Evolutionary conservation across 2,329 filamentous ascomycete species (phyloP).

Genomic region (Pyricularia grisea): DNA sequence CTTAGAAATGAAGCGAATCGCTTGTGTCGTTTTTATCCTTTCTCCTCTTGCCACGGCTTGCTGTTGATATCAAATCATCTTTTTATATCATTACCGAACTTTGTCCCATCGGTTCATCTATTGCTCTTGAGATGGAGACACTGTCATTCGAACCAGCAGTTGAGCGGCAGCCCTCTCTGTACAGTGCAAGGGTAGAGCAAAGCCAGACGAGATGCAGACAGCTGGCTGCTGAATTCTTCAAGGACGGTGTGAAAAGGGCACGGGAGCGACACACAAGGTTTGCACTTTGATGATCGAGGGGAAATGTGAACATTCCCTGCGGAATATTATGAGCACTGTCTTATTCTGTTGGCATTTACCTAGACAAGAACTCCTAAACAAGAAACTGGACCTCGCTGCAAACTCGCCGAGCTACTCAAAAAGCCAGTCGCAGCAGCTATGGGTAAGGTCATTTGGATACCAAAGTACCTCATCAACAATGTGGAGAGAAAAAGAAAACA

Average conservation of each 20-base stretch:
- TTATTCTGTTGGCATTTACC: not conserved
- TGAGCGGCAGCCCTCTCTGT: slow-evolving; percentile 56
- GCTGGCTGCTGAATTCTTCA: slow-evolving; percentile 61
- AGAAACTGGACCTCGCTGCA: slow-evolving; percentile 1
- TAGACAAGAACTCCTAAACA: slow-evolving; percentile 3
- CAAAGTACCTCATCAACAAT: too few species aligned
- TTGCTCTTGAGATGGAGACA: not conserved
- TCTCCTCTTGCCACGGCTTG: not conserved
- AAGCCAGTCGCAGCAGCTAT: slow-evolving; percentile 46
- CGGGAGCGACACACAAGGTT: slow-evolving; percentile 65
- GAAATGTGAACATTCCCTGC: not conserved
- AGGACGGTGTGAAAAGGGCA: slow-evolving; percentile 67
- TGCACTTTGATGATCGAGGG: slow-evolving; percentile 3
- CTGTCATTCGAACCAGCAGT: not conserved
- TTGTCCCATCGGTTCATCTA: not conserved
- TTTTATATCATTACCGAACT: not conserved
- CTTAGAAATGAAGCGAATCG: not conserved
- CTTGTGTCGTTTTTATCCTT: not conserved
- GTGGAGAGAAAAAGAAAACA: not conserved
- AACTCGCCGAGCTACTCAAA: not conserved
- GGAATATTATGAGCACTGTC: not conserved
- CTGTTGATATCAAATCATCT: not conserved
- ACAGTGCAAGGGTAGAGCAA: slow-evolving; percentile 24
- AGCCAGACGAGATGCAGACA: slow-evolving; percentile 29
- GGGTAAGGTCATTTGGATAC: not conserved